Base-by-base conservation (phyloP, 1,284 basidiomycete species). In the Apiotrichum montevideense region DNA sequence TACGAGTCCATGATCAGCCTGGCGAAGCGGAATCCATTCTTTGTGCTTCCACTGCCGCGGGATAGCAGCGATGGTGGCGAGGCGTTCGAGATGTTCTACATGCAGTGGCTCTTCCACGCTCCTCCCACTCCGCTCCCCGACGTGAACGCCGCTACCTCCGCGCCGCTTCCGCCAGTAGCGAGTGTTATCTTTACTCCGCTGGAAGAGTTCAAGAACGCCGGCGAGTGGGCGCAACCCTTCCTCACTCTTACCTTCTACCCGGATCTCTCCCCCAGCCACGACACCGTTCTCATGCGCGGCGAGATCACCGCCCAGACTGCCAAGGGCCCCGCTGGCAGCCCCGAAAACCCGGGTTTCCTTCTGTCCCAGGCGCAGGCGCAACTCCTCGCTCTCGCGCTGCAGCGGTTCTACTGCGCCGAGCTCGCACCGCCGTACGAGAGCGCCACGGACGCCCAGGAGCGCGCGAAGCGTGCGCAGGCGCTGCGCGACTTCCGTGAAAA, bases 181-280 rank as follows among this genome's bases (percentile, higher is more conserved):
- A 78, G 91, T 1, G 81, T 95, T 43, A 82, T 98, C 52, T 96
- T 96, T 79, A 95, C 95, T 0, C 89, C 95, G 4, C 80, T 98
- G 51, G 87, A 90, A 65, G 95, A 98, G 78, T 98, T 92, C 83
- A 96, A 98, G 77, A 79, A 85, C 56, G 85, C 88, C 35, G 83
- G 84, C 61, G 83, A 87, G 46, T 98, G 88, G 76, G 90, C 95
- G 3, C 93, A 92, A 40, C 94, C 95, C 0, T 87, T 90, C 68
- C 81, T 99, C 33, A 88, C 90, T 39, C 72, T 98, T 48, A 96
- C 95, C 6, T 85, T 91, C 73, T 97, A 98, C 77, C 88, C 94
- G 42, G 95, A 98, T 70, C 78, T 98, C 6, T 83, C 86, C 1
- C 72, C 81, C 33, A 86, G 86, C 6, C 94, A 98, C 72, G 85